Base-by-base conservation (phyloP, 176 grass and related monocot species). In the Oryza punctata region DNA sequence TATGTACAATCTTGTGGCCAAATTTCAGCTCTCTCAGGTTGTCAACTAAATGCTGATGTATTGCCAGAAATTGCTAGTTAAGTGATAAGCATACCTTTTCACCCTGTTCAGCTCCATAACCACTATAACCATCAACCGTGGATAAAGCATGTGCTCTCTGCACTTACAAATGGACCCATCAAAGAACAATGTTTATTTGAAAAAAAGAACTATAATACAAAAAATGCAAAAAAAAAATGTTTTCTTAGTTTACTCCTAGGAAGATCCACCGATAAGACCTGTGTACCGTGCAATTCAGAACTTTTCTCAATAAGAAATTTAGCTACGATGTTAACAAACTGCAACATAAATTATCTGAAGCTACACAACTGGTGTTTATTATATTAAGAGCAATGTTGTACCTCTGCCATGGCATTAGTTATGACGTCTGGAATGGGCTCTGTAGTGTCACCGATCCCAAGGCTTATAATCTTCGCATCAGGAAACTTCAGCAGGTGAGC, bases 21-120 rank as follows among this genome's bases (percentile, higher is more conserved):
- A n/a, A n/a, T n/a, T n/a, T n/a, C n/a, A n/a, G n/a, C n/a, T n/a
- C n/a, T n/a, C n/a, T n/a, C n/a, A n/a, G n/a, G n/a, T n/a, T n/a
- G 30, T 68, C 24, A 32, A 80, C 6, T 23, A 5, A 28, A 29
- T 75, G 15, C 24, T 43, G 28, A 73, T 67, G 33, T 4, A 24
- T 12, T 33, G 19, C 29, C 6, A 59, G 46, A 78, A 85, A 57
- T 69, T 82, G 35, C 33, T 45, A 70, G 33, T 65, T 54, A 30
- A 63, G n/a, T 1, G 10, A 26, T 10, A 77, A 47, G 27, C 68
- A 44, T 90, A 98, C 96, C 96, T 94, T 95, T 85, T 98, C 96
- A 72, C 96, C 96, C 82, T 95, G 96, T 85, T 98, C 96, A n/a
- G 96, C 93, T 88, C 96, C 96, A 87, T 98, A 98, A 78, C 93